phyloP scores from a whole-genome alignment of 495 filamentous ascomycete genomes.

The Trichoderma parareesei region DNA sequence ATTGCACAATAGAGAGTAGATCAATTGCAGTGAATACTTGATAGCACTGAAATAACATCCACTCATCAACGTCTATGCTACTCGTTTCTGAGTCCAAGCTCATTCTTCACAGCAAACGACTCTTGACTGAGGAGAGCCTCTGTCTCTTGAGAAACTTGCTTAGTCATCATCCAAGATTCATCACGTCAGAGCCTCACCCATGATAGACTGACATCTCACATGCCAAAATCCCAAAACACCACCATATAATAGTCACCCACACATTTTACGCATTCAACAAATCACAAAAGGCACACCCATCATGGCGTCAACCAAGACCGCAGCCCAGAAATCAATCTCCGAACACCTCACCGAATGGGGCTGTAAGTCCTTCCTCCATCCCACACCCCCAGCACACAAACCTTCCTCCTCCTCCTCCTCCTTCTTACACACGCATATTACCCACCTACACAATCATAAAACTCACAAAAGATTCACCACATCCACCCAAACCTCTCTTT shows the following conservation, averaged over 20 bases:
- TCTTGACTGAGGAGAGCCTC: not conserved
- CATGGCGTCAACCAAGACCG: not conserved
- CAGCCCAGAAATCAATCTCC: not conserved
- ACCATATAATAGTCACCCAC: not conserved
- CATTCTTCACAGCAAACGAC: not conserved
- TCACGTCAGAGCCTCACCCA: not conserved
- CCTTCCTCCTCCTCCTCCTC: not conserved
- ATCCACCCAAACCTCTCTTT: not conserved
- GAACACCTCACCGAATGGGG: slow-evolving; percentile 8
- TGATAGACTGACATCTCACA: not conserved
- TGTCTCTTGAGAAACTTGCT: not conserved
- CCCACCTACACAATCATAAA: not conserved
- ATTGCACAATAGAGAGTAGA: not conserved
- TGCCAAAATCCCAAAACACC: not conserved
- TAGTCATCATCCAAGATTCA: not conserved
- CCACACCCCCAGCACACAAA: not conserved
- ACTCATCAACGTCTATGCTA: not conserved
- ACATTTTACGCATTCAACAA: not conserved
- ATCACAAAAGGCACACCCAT: not conserved
- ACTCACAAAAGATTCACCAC: not conserved
- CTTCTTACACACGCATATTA: not conserved
- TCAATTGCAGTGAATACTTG: not conserved
- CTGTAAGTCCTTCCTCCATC: slow-evolving; percentile 13
- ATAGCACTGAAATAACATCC: not conserved
- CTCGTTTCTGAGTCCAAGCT: not conserved